A percentile compares a stretch with the other conserved stretches of the same genome.
These are phyloP conservation scores for Vitis hybrid DNA, from an alignment of 177 flowering plant genomes.

Conservation along the genomic window DNA sequence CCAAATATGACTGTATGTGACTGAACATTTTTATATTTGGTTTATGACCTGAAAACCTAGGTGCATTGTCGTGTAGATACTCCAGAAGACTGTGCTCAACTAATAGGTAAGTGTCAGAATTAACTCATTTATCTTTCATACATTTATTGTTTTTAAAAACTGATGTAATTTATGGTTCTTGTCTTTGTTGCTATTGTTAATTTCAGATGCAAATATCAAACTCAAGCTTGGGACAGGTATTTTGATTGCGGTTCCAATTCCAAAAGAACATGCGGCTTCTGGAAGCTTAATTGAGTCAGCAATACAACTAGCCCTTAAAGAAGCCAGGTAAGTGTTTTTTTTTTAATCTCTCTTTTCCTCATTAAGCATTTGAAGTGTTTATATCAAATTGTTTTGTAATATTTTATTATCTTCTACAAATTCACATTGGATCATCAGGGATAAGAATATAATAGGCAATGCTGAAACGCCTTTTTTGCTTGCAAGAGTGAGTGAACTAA, in stretches of 20 bases:
- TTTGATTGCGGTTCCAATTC: slow-evolving; percentile 88
- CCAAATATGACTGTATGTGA: neutral
- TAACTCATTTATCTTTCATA: neutral
- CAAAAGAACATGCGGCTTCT: slow-evolving; percentile 77
- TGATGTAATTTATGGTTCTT: neutral
- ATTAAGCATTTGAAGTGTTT: neutral
- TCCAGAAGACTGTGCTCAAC: slow-evolving; percentile 84
- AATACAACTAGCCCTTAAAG: slow-evolving; percentile 73
- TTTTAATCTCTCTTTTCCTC: neutral
- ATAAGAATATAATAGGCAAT: slow-evolving; percentile 71
- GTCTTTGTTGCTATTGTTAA: slow-evolving; percentile 3
- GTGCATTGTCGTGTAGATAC: slow-evolving; percentile 74
- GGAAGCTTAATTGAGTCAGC: slow-evolving; percentile 84
- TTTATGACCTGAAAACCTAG: slow-evolving; percentile 31
- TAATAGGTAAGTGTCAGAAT: slow-evolving; percentile 56
- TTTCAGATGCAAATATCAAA: slow-evolving; percentile 66
- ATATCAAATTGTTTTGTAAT: neutral
- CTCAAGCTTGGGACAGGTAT: slow-evolving; percentile 71
- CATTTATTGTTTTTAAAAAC: neutral
- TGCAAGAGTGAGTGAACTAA: slow-evolving; percentile 79
- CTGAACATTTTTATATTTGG: neutral
- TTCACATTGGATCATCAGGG: slow-evolving; percentile 41
- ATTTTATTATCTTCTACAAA: neutral
- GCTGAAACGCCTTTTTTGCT: slow-evolving; percentile 95
- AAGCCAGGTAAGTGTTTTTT: slow-evolving; percentile 61